Base-by-base conservation (phyloP, 257 asterid genomes). In the Thymus quinquecostatus region DNA sequence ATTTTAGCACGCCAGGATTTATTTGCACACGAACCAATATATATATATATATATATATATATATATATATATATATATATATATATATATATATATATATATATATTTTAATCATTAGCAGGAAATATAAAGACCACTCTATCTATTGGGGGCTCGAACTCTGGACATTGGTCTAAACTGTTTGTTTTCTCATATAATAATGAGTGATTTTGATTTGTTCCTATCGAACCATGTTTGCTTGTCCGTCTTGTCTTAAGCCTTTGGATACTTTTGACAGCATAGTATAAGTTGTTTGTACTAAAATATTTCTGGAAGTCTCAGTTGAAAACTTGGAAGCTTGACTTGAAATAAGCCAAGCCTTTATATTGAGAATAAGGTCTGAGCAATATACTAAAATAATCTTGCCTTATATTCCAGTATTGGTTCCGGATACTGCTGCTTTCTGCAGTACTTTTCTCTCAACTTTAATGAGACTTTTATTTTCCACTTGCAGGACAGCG, bases 401-500 rank as follows among this genome's bases (percentile, higher is more conserved):
- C 29, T 29, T 60, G 34, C 30, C 49, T 65, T 36, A 12, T 44
- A 45, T 60, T 41, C 10, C 55, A 54, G 27, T 45, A 30, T n/a
- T 41, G 14, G 44, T 68, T 61, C 40, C 10, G 6, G 30, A 54
- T 49, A 54, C 60, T 43, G 71, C 73, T 73, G 69, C 34, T 54
- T 40, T 2, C 10, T 43, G n/a, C 59, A 14, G 30, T 64, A 11
- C 45, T 55, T 32, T 45, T 57, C 61, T 30, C 27, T 14, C 54
- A n/a, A 48, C 30, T 44, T 64, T 44, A 60, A 27, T 66, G 36
- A 30, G 13, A 28, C 11, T 60, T 69, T 55, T 56, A 10, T 45
- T 57, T 71, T 68, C 54, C 69, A 72, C 27, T 40, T 75, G 70
- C 79, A 69, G 82, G 29, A 40, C 34, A 29, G 51, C 28, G 69